phyloP scores from a whole-genome alignment of 2,329 filamentous ascomycete species.

The Metarhizium brunneum region DNA sequence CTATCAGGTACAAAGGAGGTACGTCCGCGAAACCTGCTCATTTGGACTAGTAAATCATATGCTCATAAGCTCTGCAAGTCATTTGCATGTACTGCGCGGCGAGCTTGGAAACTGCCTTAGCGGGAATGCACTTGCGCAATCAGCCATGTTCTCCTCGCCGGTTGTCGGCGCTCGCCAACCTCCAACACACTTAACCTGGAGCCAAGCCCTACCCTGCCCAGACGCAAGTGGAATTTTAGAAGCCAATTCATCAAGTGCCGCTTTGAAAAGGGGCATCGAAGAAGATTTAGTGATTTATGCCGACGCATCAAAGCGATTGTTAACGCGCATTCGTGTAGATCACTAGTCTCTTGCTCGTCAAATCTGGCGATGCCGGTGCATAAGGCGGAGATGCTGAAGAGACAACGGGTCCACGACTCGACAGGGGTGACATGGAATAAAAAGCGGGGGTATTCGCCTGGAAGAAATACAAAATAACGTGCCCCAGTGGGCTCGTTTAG shows the following conservation, averaged over 20 bases:
- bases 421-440: neutral
- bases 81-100: no score
- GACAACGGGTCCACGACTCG: neutral
- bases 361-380: no score
- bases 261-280: neutral
- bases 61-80: neutral
- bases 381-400: no score
- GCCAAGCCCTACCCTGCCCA: neutral
- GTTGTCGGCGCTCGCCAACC: conserved; percentile 1
- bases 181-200: neutral
- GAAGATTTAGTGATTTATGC: neutral
- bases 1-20: no score
- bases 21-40: neutral
- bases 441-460: neutral
- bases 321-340: no score
- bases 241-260: neutral
- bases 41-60: neutral
- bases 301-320: no score
- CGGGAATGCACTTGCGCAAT: neutral
- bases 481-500: neutral
- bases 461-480: neutral
- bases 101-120: neutral
- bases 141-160: neutral
- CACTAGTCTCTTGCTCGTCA: no score
- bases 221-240: neutral